These are phyloP conservation scores for Coniosporium apollinis DNA, from an alignment of 495 filamentous ascomycete genomes.

Conservation along the genomic window DNA sequence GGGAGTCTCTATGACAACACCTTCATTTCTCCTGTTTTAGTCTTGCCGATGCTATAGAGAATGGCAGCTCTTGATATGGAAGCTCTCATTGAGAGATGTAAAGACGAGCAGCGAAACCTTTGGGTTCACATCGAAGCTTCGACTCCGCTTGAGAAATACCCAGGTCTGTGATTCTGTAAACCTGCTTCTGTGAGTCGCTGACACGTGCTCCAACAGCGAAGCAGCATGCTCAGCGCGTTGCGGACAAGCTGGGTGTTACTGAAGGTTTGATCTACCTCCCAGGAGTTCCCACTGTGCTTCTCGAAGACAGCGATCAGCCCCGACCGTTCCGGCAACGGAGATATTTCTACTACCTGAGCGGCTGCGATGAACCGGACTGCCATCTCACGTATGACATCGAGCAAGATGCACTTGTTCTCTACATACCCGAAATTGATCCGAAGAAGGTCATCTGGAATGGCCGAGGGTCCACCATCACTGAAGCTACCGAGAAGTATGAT, in stretches of 20 bases:
- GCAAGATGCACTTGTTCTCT: slow-evolving; percentile 39
- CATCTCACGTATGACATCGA: slow-evolving; percentile 44
- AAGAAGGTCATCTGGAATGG: slow-evolving; percentile 45
- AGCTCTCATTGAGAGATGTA: no score
- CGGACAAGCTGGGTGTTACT: slow-evolving; percentile 41
- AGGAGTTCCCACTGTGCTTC: slow-evolving; percentile 29
- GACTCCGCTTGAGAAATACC: slow-evolving; percentile 22
- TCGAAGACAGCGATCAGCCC: slow-evolving; percentile 44
- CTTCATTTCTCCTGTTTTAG: no score
- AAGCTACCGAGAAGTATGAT: slow-evolving; percentile 33
- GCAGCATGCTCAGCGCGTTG: slow-evolving; percentile 59
- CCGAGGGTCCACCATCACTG: slow-evolving; percentile 31
- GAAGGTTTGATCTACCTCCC: slow-evolving; percentile 47
- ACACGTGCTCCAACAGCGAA: slow-evolving; percentile 42
- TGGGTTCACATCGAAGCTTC: slow-evolving; percentile 13
- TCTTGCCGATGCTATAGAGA: no score
- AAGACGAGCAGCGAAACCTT: no score
- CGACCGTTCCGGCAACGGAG: slow-evolving; percentile 45
- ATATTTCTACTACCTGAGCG: slow-evolving; percentile 56
- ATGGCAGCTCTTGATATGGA: no score
- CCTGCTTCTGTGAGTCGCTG: background rate
- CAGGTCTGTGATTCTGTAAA: slow-evolving; percentile 20
- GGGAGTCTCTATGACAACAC: no score
- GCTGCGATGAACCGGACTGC: slow-evolving; percentile 42
- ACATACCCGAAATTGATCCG: slow-evolving; percentile 41